Percentiles rank a stretch among this genome's conserved stretches.
Evolutionary conservation across 306 rosid genomes (phyloP).

Genomic region (Neltuma alba): DNA sequence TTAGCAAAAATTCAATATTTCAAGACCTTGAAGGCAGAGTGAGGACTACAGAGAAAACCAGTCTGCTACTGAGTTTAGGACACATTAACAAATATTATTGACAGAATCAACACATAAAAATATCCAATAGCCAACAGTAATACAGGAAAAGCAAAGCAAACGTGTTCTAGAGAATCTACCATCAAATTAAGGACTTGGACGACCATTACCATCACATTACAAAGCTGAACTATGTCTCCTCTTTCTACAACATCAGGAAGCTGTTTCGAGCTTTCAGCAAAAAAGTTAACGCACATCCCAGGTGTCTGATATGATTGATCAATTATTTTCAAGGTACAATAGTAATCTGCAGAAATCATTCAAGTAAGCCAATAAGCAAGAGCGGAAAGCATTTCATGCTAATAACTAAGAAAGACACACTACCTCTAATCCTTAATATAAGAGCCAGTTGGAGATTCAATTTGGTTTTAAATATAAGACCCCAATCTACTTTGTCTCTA

Average conservation of each 20-base stretch:
- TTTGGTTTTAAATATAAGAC: too few species aligned
- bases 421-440: too few species aligned
- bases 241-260: conserved; percentile 57
- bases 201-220: conserved; percentile 63
- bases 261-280: conserved; percentile 42
- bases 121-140: not conserved
- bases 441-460: too few species aligned
- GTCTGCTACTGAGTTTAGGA: not conserved
- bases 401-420: not conserved
- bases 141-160: not conserved
- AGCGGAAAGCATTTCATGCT: not conserved
- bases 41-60: not conserved
- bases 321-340: conserved; percentile 46
- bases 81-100: not conserved
- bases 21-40: not conserved
- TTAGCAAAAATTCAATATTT: not conserved
- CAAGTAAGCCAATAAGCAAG: conserved; percentile 13
- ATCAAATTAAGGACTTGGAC: not conserved
- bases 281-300: conserved; percentile 54
- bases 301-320: conserved; percentile 50
- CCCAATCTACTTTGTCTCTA: too few species aligned
- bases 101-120: not conserved
- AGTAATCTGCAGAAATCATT: conserved; percentile 59
- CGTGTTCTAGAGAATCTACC: not conserved
- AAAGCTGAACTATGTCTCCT: conserved; percentile 72